phyloP scores from a whole-genome alignment of 176 grass and related monocot species.

The Poa annua region DNA sequence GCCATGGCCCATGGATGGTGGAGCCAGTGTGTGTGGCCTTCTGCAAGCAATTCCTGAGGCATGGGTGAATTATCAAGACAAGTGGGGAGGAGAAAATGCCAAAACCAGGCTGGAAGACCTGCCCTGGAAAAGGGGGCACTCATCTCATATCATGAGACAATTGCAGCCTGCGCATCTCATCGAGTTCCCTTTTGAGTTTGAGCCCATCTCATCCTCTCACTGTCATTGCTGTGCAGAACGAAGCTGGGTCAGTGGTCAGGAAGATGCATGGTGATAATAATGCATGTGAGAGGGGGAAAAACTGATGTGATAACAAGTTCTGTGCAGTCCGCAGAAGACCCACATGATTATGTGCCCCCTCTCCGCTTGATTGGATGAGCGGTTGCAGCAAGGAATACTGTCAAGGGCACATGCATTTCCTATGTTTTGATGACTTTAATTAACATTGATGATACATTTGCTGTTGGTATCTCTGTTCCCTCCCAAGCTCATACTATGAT shows the following conservation, averaged over 20 bases:
- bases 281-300: background rate
- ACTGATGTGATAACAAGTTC: background rate
- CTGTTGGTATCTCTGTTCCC: constrained; percentile 4
- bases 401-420: constrained; percentile 41
- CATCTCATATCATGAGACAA: background rate
- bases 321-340: background rate
- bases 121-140: background rate
- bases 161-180: constrained; percentile 1
- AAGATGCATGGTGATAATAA: background rate
- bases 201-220: background rate
- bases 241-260: background rate
- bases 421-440: constrained; percentile 4
- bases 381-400: constrained; percentile 52
- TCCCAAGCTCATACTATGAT: constrained; percentile 27
- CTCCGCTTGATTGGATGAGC: constrained; percentile 18
- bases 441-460: background rate
- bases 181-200: background rate
- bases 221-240: background rate
- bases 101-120: constrained; percentile 39
- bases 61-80: constrained; percentile 3
- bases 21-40: background rate
- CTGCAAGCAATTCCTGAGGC: constrained; percentile 10
- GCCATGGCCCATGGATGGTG: constrained; percentile 11
- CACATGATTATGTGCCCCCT: background rate
- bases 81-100: constrained; percentile 41